Evolutionary conservation across 2,329 filamentous ascomycete species (phyloP).

Genomic region (Ceratocystis papillata): DNA sequence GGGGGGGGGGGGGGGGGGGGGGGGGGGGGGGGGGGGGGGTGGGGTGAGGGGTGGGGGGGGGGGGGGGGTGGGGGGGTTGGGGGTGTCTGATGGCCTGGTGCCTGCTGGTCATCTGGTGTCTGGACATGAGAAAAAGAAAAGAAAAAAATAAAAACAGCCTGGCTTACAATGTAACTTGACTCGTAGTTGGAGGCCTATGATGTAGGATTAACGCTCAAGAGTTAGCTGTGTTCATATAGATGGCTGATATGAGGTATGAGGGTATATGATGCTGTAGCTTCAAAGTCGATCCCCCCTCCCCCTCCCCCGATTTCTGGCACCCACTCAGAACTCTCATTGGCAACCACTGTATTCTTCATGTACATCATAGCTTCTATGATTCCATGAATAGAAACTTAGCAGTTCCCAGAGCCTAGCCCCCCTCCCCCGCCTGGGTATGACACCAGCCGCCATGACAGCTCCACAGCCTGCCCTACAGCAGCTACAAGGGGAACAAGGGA

Average conservation of each 20-base stretch:
- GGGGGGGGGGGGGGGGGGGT: no score
- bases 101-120: no score
- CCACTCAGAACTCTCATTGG: no score
- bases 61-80: background rate
- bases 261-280: background rate
- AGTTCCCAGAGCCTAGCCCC: background rate
- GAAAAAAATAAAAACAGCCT: background rate
- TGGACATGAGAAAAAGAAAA: no score
- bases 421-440: background rate
- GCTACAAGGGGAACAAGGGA: no score
- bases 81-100: background rate
- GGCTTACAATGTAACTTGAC: slow-evolving; percentile 1
- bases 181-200: background rate
- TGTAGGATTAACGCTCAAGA: no score
- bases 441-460: background rate
- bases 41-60: no score
- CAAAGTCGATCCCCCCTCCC: background rate
- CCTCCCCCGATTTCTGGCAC: no score
- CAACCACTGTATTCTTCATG: background rate
- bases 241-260: background rate
- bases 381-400: background rate
- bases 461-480: background rate
- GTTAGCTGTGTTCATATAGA: no score
- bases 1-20: background rate
- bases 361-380: background rate